phyloP scores from a whole-genome alignment of 1,139 yeast genomes.

The Blastobotrys indianensis region DNA sequence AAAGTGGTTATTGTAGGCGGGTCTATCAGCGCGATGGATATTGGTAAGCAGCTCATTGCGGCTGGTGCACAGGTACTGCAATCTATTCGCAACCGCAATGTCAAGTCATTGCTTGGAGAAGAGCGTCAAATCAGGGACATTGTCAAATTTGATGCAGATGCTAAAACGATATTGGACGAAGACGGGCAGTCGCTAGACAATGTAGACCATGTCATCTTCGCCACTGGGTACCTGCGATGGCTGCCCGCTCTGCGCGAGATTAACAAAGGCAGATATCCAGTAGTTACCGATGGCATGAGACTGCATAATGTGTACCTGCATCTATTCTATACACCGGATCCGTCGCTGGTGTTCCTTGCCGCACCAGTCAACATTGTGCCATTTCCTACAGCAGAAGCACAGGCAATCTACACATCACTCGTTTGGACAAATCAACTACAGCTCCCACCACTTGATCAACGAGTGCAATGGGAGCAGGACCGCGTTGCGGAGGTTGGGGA shows the following conservation, averaged over 20 bases:
- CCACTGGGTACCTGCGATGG: slow-evolving; percentile 57
- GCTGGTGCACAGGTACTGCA: slow-evolving; percentile 38
- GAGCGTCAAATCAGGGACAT: slow-evolving; percentile 13
- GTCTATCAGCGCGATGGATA: slow-evolving; percentile 58
- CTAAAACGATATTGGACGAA: slow-evolving; percentile 12
- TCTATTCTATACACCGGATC: slow-evolving; percentile 46
- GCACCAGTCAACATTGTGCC: slow-evolving; percentile 52
- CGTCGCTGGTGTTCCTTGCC: slow-evolving; percentile 51
- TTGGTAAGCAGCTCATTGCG: slow-evolving; percentile 47
- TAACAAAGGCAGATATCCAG: slow-evolving; percentile 22
- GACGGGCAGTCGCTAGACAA: slow-evolving; percentile 24
- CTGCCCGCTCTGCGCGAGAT: slow-evolving; percentile 39
- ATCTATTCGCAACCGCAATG: slow-evolving; percentile 40
- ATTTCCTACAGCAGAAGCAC: slow-evolving; percentile 54
- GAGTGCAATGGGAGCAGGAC: slow-evolving; percentile 39
- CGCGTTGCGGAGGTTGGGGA: slow-evolving; percentile 37
- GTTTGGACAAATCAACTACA: slow-evolving; percentile 45
- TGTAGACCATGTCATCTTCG: slow-evolving; percentile 51
- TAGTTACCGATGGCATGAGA: slow-evolving; percentile 42
- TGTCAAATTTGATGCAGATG: slow-evolving; percentile 12
- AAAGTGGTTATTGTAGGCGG: slow-evolving; percentile 54
- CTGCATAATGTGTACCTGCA: slow-evolving; percentile 52
- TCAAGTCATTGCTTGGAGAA: slow-evolving; percentile 44
- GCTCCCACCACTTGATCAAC: slow-evolving; percentile 42
- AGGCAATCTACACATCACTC: slow-evolving; percentile 51